A percentile compares a stretch with the other conserved stretches of the same genome.
Evolutionary conservation across 2,329 filamentous ascomycete species (phyloP).

Genomic region (Rutstroemia sp.): DNA sequence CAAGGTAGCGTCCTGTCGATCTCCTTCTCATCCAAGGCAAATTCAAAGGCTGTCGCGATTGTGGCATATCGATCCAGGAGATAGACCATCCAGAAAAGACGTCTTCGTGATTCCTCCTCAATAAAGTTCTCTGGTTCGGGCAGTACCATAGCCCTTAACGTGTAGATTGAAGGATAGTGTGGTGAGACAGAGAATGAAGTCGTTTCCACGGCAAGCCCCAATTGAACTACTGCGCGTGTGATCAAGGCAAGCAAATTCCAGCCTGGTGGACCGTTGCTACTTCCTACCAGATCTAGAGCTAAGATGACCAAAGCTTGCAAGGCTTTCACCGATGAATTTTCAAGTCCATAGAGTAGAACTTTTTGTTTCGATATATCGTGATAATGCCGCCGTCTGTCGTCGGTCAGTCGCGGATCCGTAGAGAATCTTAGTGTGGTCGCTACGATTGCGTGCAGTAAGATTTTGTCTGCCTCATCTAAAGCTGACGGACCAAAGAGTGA

Average conservation of each 20-base stretch:
- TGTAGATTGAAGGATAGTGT: slow-evolving; percentile 80
- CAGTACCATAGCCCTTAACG: slow-evolving; percentile 74
- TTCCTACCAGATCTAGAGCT: slow-evolving; percentile 76
- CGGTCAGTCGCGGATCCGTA: slow-evolving; percentile 64
- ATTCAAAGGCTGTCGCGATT: slow-evolving; percentile 85
- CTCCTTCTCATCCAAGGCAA: slow-evolving; percentile 80
- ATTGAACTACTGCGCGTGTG: slow-evolving; percentile 78
- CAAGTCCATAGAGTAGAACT: slow-evolving; percentile 79
- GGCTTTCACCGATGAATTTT: slow-evolving; percentile 83
- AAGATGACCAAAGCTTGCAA: slow-evolving; percentile 83
- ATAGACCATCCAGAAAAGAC: slow-evolving; percentile 93
- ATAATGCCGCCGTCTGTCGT: slow-evolving; percentile 66
- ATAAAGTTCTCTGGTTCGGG: slow-evolving; percentile 80
- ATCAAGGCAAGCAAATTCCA: slow-evolving; percentile 91
- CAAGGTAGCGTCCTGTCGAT: slow-evolving; percentile 84
- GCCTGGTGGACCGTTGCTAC: slow-evolving; percentile 81
- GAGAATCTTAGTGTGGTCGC: slow-evolving; percentile 83
- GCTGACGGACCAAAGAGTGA: slow-evolving; percentile 71
- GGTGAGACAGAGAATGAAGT: slow-evolving; percentile 74
- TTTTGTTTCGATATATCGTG: slow-evolving; percentile 77
- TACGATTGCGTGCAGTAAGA: slow-evolving; percentile 81
- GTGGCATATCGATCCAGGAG: slow-evolving; percentile 85
- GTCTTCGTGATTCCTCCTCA: slow-evolving; percentile 77
- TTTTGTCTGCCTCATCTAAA: slow-evolving; percentile 72
- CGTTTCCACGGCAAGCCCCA: slow-evolving; percentile 76